Conservation (phyloP, 208 protist genomes). For the Leishmania aethiopica region DNA sequence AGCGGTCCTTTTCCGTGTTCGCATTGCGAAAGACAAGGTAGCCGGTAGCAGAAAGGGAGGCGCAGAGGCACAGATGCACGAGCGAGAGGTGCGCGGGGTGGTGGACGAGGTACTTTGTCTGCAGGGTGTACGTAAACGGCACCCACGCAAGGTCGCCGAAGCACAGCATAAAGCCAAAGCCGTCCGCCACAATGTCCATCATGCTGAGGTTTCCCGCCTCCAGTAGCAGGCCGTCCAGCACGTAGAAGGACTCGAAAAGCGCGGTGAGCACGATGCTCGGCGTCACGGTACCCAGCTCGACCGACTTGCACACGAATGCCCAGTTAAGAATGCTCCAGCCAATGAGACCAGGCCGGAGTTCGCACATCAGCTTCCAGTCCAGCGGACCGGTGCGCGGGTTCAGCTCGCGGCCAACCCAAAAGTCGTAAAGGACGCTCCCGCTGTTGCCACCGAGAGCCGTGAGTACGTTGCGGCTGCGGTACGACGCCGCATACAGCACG, state of each 20-base stretch:
- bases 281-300: constrained; percentile 68
- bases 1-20: constrained; percentile 89
- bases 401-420: constrained; percentile 96
- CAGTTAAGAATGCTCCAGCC: constrained; percentile 95
- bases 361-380: constrained; percentile 97
- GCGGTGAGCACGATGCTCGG: constrained; percentile 88
- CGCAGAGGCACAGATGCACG: constrained; percentile 47
- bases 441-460: constrained; percentile 82
- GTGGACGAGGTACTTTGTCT: constrained; percentile 91
- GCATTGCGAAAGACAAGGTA: constrained; percentile 87
- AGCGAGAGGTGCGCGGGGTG: constrained; percentile 54
- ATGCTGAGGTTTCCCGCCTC: constrained; percentile 95
- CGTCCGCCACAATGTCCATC: constrained; percentile 97
- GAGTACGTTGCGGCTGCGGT: constrained; percentile 60
- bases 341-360: constrained; percentile 96
- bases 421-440: constrained; percentile 93
- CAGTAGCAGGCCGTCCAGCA: constrained; percentile 92
- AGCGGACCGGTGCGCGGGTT: constrained; percentile 93
- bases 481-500: constrained; percentile 68
- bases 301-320: constrained; percentile 78
- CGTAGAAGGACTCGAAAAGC: constrained; percentile 91
- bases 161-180: constrained; percentile 97
- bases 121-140: constrained; percentile 95
- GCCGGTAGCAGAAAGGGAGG: constrained; percentile 46
- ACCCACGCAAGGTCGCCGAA: constrained; percentile 96